Base-by-base conservation (phyloP, 441 rosid genomes). In the Croton setiger region DNA sequence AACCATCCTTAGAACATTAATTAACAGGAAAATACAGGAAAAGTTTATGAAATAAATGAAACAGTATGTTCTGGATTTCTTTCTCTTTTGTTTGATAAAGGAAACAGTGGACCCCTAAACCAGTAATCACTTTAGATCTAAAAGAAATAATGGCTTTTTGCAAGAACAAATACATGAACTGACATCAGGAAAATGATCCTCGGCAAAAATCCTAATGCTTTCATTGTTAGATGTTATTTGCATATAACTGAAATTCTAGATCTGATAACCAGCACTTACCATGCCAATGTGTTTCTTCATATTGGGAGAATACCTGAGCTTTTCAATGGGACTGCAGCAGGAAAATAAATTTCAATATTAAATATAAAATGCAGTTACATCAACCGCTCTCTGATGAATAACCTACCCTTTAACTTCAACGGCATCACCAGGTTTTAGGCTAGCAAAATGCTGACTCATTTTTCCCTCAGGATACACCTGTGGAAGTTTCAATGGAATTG, bases 381-480 rank as follows among this genome's bases (percentile, higher is more conserved):
- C 21, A 56, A 71, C 66, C 61, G 27, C 36, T 52, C 43, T 31
- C 31, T 23, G 41, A 4, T 39, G 15, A 67, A 68, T 45, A 61
- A 51, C 65, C n/a, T 79, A 94, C 98, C 97, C 98, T 87, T 94
- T 94, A 68, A 90, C 89, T 85, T 91, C 97, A 75, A 94, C 84
- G 27, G 79, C 84, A 78, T 94, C 98, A 53, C 97, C 98, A 3
- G 96, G 95, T 75, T 91, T 94, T 75, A 94, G 77, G 85, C 91
- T 88, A 67, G 96, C 97, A 79, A 94, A 89, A 82, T 94, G 96
- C 85, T 91, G 98, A 79, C 97, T 94, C 98, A 94, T 89, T 85
- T 94, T 88, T 55, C 98, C 98, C 52, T 91, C 93, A 21, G 98
- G 98, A 78, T 94, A 94, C 63, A 89, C 88, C 98, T 94, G 85